These are phyloP conservation scores for Xylaria sp. DNA, from an alignment of 2,329 filamentous ascomycete genomes.

Conservation along the genomic window DNA sequence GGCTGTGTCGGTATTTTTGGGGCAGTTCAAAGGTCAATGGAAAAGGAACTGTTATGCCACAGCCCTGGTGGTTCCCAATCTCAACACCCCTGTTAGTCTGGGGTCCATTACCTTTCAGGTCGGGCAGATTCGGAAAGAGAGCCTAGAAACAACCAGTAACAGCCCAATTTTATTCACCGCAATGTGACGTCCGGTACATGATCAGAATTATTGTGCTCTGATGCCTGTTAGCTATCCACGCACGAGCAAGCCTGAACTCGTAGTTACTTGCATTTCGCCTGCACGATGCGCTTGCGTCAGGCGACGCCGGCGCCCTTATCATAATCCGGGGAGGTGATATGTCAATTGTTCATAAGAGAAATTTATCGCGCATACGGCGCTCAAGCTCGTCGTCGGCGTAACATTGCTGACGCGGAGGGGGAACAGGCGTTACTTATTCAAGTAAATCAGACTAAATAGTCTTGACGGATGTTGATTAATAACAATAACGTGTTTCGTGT, in stretches of 20 bases:
- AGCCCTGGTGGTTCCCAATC: background rate
- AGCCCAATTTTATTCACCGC: constrained; percentile 7
- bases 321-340: background rate
- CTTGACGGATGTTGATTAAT: background rate
- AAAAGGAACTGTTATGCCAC: background rate
- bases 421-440: background rate
- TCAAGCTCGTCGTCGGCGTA: background rate
- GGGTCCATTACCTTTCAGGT: constrained; percentile 2
- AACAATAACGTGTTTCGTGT: background rate
- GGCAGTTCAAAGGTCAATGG: background rate
- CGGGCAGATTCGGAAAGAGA: constrained; percentile 18
- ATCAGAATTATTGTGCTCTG: background rate
- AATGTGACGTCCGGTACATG: background rate
- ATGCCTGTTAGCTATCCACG: background rate
- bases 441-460: background rate
- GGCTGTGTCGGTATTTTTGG: background rate
- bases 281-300: background rate
- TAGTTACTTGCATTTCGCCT: constrained; percentile 4
- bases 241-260: background rate
- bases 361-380: background rate
- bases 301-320: background rate
- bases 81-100: constrained; percentile 19
- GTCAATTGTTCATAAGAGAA: constrained; percentile 6
- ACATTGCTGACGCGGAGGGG: background rate
- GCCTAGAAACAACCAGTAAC: constrained; percentile 3